Evolutionary conservation across 2,329 filamentous ascomycete species (phyloP).

Genomic region (Incumbomyces delicatus): DNA sequence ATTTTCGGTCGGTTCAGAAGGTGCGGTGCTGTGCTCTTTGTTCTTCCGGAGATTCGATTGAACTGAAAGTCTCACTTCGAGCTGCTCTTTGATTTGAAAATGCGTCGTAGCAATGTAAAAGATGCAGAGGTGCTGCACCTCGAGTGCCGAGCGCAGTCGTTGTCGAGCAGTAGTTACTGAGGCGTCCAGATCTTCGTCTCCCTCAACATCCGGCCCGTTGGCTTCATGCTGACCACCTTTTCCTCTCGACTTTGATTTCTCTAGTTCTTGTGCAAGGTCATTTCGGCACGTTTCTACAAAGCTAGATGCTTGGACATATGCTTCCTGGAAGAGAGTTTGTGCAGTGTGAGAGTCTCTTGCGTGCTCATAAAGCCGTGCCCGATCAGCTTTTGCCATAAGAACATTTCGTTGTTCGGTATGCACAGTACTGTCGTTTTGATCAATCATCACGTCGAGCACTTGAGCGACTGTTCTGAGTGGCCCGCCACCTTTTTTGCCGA

Average conservation of each 20-base stretch:
- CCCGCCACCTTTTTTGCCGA: conserved; percentile 54
- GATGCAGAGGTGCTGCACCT: conserved; percentile 68
- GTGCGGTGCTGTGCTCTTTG: background rate
- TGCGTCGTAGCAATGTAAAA: conserved; percentile 80
- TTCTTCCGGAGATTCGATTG: background rate
- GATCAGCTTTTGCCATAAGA: conserved; percentile 53
- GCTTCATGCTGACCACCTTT: conserved; percentile 24
- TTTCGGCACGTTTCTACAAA: conserved; percentile 53
- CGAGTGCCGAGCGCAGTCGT: conserved; percentile 61
- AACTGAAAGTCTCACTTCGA: background rate
- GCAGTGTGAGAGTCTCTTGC: conserved; percentile 58
- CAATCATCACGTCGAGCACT: conserved; percentile 84
- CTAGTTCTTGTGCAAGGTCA: conserved; percentile 45
- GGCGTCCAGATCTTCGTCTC: conserved; percentile 28
- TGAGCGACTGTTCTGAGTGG: conserved; percentile 74
- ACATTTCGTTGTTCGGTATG: conserved; percentile 59
- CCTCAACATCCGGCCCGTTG: conserved; percentile 29
- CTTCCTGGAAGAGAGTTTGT: conserved; percentile 57
- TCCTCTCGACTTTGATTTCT: conserved; percentile 21
- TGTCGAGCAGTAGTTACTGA: conserved; percentile 52
- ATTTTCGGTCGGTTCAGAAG: background rate
- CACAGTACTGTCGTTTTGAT: conserved; percentile 62
- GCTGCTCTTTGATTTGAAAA: conserved; percentile 62
- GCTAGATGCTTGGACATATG: conserved; percentile 38
- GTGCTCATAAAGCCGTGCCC: conserved; percentile 72